A percentile compares a stretch with the other conserved stretches of the same genome.
Evolutionary conservation across 2,329 filamentous ascomycete species (phyloP).

Genomic region (Beauveria sp.): DNA sequence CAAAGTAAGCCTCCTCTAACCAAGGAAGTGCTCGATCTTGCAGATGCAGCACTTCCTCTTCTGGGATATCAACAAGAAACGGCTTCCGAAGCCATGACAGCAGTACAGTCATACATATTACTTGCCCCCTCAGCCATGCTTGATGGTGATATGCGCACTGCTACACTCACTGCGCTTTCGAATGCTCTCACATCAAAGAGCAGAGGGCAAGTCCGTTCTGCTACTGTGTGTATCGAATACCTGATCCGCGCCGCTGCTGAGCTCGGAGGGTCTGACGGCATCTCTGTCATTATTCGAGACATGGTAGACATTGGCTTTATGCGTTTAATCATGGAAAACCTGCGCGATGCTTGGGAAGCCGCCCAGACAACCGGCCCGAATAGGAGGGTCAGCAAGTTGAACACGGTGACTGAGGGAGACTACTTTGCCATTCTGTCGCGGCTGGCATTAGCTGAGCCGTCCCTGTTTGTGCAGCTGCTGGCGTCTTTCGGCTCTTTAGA

Average conservation of each 20-base stretch:
- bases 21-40: conserved; percentile 54
- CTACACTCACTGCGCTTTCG: conserved; percentile 41
- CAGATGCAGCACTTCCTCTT: conserved; percentile 56
- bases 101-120: conserved; percentile 63
- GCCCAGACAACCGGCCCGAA: conserved; percentile 79
- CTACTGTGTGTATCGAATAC: conserved; percentile 55
- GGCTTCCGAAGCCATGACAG: conserved; percentile 52
- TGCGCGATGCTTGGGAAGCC: conserved; percentile 63
- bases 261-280: conserved; percentile 53
- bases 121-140: conserved; percentile 62
- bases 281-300: conserved; percentile 57
- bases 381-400: conserved; percentile 59
- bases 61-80: conserved; percentile 60
- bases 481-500: conserved; percentile 38
- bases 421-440: conserved; percentile 80
- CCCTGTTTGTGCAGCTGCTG: conserved; percentile 55
- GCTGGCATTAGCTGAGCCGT: conserved; percentile 65
- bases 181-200: conserved; percentile 44
- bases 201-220: conserved; percentile 50
- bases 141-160: conserved; percentile 45
- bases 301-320: conserved; percentile 58
- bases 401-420: conserved; percentile 70
- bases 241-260: conserved; percentile 56
- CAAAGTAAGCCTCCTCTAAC: conserved; percentile 57
- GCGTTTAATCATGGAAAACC: conserved; percentile 53